These are phyloP conservation scores for Fusarium tjaetaba DNA, from an alignment of 2,329 filamentous ascomycete genomes.

Conservation along the genomic window DNA sequence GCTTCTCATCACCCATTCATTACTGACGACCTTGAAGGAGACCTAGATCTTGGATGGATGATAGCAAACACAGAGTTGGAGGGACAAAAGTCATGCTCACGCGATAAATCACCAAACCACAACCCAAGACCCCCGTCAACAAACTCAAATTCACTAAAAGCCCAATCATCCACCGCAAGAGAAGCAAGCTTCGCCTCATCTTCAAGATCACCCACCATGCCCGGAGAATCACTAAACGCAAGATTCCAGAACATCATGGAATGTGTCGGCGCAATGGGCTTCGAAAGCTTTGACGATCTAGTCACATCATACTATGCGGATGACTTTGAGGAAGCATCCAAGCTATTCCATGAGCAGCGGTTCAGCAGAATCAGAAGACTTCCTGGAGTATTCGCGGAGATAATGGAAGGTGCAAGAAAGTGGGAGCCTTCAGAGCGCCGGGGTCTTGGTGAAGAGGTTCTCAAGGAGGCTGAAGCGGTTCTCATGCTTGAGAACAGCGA, in stretches of 20 bases:
- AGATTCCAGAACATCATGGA: neutral
- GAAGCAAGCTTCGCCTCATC: neutral
- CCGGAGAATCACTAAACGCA: neutral
- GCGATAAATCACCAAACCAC: neutral
- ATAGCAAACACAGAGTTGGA: neutral
- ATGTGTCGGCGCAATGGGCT: neutral
- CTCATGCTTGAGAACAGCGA: neutral
- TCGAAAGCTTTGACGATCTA: neutral
- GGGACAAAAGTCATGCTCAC: neutral
- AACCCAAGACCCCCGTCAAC: neutral
- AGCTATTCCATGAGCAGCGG: neutral
- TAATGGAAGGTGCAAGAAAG: neutral
- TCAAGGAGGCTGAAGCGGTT: neutral
- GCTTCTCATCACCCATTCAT: neutral
- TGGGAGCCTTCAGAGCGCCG: neutral
- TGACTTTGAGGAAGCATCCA: neutral
- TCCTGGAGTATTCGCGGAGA: neutral
- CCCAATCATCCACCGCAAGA: neutral
- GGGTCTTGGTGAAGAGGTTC: neutral
- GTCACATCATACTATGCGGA: neutral
- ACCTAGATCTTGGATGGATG: neutral
- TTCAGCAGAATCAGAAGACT: neutral
- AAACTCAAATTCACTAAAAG: neutral
- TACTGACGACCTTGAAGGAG: neutral
- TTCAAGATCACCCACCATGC: neutral